A percentile compares a stretch with the other conserved stretches of the same genome.
Evolutionary conservation across 192 early-diverging fungal genomes (phyloP).

Genomic region (Umbelopsis sp.): DNA sequence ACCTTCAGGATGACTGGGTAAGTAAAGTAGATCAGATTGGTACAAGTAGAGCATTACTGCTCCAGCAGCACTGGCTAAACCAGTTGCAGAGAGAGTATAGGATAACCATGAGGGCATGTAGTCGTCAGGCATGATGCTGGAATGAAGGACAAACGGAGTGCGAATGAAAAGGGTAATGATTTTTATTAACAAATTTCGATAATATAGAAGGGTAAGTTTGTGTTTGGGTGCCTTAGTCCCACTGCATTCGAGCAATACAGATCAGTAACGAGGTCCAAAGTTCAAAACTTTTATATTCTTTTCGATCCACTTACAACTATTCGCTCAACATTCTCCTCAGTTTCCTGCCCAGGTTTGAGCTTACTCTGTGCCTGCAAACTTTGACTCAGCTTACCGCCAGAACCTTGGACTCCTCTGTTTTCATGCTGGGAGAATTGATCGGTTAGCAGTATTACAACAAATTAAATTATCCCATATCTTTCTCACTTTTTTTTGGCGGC

Average conservation of each 20-base stretch:
- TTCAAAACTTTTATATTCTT: no score
- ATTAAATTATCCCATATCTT: background rate
- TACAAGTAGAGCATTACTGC: slow-evolving; percentile 64
- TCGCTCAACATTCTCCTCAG: background rate
- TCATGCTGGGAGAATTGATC: background rate
- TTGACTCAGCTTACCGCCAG: background rate
- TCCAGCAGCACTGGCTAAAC: slow-evolving; percentile 44
- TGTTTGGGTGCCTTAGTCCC: background rate
- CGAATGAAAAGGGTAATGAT: background rate
- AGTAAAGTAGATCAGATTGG: slow-evolving; percentile 80
- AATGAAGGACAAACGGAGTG: slow-evolving; percentile 4
- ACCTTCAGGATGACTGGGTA: slow-evolving; percentile 60
- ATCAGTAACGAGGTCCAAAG: background rate
- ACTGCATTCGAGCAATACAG: background rate
- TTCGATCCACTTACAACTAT: background rate
- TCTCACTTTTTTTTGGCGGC: background rate
- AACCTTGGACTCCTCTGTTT: slow-evolving; percentile 3
- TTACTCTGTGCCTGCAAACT: background rate
- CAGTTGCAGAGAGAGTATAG: slow-evolving; percentile 47
- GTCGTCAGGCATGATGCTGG: slow-evolving; percentile 11
- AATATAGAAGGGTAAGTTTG: no score
- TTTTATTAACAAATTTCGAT: no score
- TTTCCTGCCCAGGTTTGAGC: background rate
- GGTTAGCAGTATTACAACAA: background rate
- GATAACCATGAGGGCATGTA: slow-evolving; percentile 38